Base-by-base conservation (phyloP, 495 filamentous ascomycete genomes). In the Choiromyces venosus region DNA sequence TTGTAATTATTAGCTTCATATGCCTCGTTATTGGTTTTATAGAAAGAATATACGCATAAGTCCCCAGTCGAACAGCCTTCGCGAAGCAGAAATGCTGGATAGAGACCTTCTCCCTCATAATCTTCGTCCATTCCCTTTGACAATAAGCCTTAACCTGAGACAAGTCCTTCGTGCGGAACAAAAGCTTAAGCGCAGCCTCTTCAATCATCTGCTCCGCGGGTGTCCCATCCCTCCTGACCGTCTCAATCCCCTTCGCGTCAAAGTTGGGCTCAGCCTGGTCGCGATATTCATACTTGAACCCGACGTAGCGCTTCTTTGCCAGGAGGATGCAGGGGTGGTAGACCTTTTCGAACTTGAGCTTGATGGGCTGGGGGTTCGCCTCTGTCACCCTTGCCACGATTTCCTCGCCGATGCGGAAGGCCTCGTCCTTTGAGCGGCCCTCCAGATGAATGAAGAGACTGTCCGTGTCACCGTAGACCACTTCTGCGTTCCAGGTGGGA, bases 321-420 rank as follows among this genome's bases (percentile, higher is more conserved):
- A 99, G 87, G 4, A 99, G 87, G 0, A 97, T 89, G 79, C 94
- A 97, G 0, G 95, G 96, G 69, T 93, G 90, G 82, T 99, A 99
- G 18, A 99, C 95, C 79, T 99, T 99, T 83, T 99, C 96, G 79
- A 99, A 97, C 81, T 97, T 97, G 73, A 99, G 89, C 83, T 97
- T 98, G 70, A 99, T 85, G 0, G 95, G 95, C 14, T 92, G 88
- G 14, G 95, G 95, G 82, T 98, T 99, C 84, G 91, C 91, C 68
- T 92, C 85, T 0, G 96, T 99, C 71, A 99, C 88, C 61, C 89
- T 88, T 79, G 92, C 87, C n/a, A 94, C 91, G 72, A 99, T 98
- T 80, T 97, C 94, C 77, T 92, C 87, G 19, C 95, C 96, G 46
- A 98, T 94, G 72, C 90, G 87, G 82, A 98, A 98, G 5, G 95